Base-by-base conservation (phyloP, 1,284 basidiomycete species). In the Naganishia sp. region DNA sequence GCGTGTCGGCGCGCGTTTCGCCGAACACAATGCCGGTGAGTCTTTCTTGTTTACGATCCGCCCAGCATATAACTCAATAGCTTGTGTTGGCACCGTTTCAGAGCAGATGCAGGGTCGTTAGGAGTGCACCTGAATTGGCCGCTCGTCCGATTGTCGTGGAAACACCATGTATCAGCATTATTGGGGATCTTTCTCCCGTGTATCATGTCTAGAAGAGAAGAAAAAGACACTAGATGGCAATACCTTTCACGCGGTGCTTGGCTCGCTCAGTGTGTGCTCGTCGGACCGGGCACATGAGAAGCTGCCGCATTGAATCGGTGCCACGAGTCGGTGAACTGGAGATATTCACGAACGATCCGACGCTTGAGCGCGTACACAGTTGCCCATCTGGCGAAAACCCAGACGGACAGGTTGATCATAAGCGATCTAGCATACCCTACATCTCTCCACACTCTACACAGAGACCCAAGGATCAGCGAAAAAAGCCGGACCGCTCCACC, bases 1-100 rank as follows among this genome's bases (percentile, higher is more conserved):
- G 79, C 85, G 94, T 65, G 89, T 96, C 2, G 93, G 93, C 6
- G 90, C 92, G 28, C 85, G 94, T 63, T 97, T 96, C 78, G 90
- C 90, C 63, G 92, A 94, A 78, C 82, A 89, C 71, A 94, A 92
- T 75, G 90, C 91, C 67, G 91, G 91, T 92, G 39, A 18, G 53
- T 42, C 16, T 9, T 39, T 18, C 3, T 16, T n/a, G 3, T 7
- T 18, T 3, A 31, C 28, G 50, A 31, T 13, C 31, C 31, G 18
- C 28, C 13, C 1, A 33, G 50, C 50, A 11, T 13, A 4, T 36
- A 1, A 36, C 25, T 31, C 25, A 11, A 31, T 31, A 11, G 21
- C 21, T 21, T 21, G 21, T 21, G 21, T 31, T 13, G 11, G 25
- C 28, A 3, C 6, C 6, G 7, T 7, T 39, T 6, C 11, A 55